phyloP scores from a whole-genome alignment of 2,329 filamentous ascomycete genomes.

The Aureobasidium sp. region DNA sequence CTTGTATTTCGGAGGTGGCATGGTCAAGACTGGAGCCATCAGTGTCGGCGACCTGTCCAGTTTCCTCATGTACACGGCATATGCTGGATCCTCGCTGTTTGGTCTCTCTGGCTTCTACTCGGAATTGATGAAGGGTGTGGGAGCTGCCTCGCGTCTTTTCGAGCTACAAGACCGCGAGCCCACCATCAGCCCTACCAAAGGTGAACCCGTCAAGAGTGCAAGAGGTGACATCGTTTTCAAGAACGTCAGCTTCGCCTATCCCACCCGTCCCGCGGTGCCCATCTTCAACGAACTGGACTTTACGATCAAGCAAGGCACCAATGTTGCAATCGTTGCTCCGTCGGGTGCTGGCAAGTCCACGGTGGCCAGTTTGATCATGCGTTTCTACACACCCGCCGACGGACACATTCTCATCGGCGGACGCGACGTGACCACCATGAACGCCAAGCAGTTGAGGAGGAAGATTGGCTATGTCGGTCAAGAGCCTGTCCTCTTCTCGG shows the following conservation, averaged over 20 bases:
- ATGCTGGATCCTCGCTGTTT: constrained; percentile 76
- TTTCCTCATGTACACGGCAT: constrained; percentile 98
- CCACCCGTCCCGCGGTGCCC: constrained; percentile 78
- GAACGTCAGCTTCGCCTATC: constrained; percentile 82
- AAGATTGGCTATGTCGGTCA: constrained; percentile 94
- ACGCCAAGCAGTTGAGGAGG: constrained; percentile 82
- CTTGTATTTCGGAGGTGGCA: constrained; percentile 79
- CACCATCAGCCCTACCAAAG: constrained; percentile 78
- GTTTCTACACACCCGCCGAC: constrained; percentile 77
- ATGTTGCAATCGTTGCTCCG: constrained; percentile 92
- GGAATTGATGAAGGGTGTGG: constrained; percentile 97
- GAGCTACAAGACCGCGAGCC: constrained; percentile 88
- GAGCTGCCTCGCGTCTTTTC: constrained; percentile 90
- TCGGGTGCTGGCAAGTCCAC: constrained; percentile 96
- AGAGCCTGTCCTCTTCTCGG: constrained; percentile 86
- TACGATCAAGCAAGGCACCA: constrained; percentile 83
- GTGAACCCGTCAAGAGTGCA: constrained; percentile 68
- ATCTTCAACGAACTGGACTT: constrained; percentile 90
- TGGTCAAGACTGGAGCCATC: constrained; percentile 80
- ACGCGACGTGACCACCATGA: constrained; percentile 73
- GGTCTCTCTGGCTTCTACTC: constrained; percentile 94
- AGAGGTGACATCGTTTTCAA: constrained; percentile 83
- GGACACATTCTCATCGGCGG: constrained; percentile 79
- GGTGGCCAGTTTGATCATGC: constrained; percentile 78
- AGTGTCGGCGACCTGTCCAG: constrained; percentile 87